Evolutionary conservation across 106 monocot genomes (phyloP).

Genomic region (Xerophyta viscosa): DNA sequence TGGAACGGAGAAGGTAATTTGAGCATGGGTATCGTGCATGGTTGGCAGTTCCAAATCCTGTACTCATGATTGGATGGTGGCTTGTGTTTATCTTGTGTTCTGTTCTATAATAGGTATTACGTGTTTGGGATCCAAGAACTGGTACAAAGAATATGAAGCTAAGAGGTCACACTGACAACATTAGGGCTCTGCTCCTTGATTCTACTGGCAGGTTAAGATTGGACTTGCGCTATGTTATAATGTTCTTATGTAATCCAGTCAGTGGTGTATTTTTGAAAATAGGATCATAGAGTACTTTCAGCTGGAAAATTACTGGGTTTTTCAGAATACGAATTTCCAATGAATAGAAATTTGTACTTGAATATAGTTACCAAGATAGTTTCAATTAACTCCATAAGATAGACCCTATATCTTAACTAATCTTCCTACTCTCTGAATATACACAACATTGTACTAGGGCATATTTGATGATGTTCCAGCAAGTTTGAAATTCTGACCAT

Average conservation of each 20-base stretch:
- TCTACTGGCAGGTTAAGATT: constrained; percentile 73
- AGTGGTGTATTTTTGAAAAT: too few species aligned
- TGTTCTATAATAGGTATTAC: constrained; percentile 70
- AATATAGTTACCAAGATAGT: background rate
- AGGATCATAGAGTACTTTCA: background rate
- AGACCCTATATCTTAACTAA: background rate
- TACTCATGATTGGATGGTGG: background rate
- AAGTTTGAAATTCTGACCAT: too few species aligned
- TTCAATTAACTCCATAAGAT: background rate
- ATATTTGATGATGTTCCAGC: too few species aligned
- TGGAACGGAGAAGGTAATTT: constrained; percentile 85
- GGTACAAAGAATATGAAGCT: constrained; percentile 98
- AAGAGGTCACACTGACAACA: constrained; percentile 96
- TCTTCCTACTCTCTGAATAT: background rate
- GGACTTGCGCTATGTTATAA: background rate
- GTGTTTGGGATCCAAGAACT: constrained; percentile 98
- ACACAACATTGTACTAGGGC: too few species aligned
- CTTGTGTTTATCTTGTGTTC: background rate
- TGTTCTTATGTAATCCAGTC: background rate
- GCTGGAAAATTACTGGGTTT: background rate
- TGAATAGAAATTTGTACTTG: too few species aligned
- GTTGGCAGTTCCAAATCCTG: background rate
- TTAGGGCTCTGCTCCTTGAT: constrained; percentile 87
- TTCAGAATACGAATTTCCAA: too few species aligned
- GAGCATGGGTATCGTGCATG: background rate